Evolutionary conservation across 2,329 filamentous ascomycete genomes (phyloP).

Genomic region (Endothia cerciana): DNA sequence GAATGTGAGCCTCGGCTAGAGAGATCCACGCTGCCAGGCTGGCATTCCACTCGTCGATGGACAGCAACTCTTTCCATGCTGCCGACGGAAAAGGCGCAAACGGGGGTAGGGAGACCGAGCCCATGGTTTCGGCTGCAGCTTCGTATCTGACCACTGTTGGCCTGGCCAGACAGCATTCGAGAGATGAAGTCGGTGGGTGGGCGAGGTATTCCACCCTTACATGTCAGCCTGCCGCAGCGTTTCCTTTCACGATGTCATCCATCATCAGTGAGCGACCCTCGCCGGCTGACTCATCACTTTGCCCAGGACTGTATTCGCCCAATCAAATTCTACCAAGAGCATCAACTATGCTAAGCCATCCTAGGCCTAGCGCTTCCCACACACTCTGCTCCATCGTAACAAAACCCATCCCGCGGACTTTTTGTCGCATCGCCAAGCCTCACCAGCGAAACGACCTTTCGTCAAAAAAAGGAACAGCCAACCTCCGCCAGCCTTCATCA

Average conservation of each 20-base stretch:
- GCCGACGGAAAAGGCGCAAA: conserved; percentile 78
- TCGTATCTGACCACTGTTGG: too few relatives aligned
- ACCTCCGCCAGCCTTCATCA: conserved; percentile 64
- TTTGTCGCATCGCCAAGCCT: conserved; percentile 11
- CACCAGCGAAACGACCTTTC: conserved; percentile 11
- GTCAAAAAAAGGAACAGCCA: conserved; percentile 34
- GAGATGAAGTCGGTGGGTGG: background rate
- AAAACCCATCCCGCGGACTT: conserved; percentile 17
- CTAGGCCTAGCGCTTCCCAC: conserved; percentile 16
- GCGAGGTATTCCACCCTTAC: background rate
- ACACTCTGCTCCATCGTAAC: conserved; percentile 9
- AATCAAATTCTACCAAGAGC: background rate
- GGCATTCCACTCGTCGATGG: conserved; percentile 73
- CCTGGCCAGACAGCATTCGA: background rate
- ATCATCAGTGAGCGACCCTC: conserved; percentile 5
- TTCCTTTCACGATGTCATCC: conserved; percentile 12
- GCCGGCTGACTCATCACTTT: conserved; percentile 29
- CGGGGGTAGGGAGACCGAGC: conserved; percentile 61
- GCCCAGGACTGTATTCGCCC: background rate
- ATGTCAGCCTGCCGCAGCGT: background rate
- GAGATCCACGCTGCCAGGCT: conserved; percentile 78
- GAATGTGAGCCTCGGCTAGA: conserved; percentile 67
- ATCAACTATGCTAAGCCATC: background rate
- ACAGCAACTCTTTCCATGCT: conserved; percentile 67
- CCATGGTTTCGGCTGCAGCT: conserved; percentile 30